These are phyloP conservation scores for Annulohypoxylon bovei DNA, from an alignment of 495 filamentous ascomycete species.

Conservation along the genomic window DNA sequence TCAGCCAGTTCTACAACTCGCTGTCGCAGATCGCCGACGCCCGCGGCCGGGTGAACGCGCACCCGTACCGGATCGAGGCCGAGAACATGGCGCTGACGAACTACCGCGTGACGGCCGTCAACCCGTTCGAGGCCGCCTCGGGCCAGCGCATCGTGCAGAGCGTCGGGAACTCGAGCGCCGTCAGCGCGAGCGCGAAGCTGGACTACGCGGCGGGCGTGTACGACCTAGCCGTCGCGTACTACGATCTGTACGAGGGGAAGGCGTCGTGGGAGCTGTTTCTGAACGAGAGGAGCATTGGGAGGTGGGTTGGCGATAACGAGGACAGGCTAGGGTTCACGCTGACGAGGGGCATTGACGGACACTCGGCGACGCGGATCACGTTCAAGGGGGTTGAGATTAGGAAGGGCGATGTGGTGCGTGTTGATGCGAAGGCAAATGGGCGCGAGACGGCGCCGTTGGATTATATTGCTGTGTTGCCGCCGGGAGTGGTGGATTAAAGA, in stretches of 20 bases:
- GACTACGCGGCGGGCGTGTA: slow-evolving; percentile 63
- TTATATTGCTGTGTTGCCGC: slow-evolving; percentile 70
- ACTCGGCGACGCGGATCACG: slow-evolving; percentile 70
- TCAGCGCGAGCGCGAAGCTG: slow-evolving; percentile 60
- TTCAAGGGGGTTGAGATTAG: slow-evolving; percentile 61
- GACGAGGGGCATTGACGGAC: slow-evolving; percentile 67
- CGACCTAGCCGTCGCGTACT: slow-evolving; percentile 73
- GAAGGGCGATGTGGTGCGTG: slow-evolving; percentile 66
- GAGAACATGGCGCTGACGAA: slow-evolving; percentile 68
- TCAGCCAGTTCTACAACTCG: slow-evolving; percentile 69
- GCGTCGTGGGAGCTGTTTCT: slow-evolving; percentile 64
- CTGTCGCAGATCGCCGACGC: slow-evolving; percentile 68
- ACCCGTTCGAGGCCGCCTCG: slow-evolving; percentile 66
- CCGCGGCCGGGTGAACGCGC: slow-evolving; percentile 62
- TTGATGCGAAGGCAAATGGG: slow-evolving; percentile 68
- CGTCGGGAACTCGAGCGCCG: slow-evolving; percentile 55
- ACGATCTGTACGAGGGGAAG: slow-evolving; percentile 66
- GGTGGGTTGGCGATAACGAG: slow-evolving; percentile 68
- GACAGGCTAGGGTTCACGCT: slow-evolving; percentile 64
- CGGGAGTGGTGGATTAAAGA: slow-evolving; percentile 68
- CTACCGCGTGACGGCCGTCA: slow-evolving; percentile 61
- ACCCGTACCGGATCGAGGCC: slow-evolving; percentile 72
- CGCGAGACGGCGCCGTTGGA: slow-evolving; percentile 71
- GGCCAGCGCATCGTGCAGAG: slow-evolving; percentile 47
- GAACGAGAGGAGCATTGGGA: slow-evolving; percentile 61